A percentile compares a stretch with the other conserved stretches of the same genome.
These are phyloP conservation scores for Beauveria scarabaeidicola DNA, from an alignment of 2,329 filamentous ascomycete genomes.

Conservation along the genomic window DNA sequence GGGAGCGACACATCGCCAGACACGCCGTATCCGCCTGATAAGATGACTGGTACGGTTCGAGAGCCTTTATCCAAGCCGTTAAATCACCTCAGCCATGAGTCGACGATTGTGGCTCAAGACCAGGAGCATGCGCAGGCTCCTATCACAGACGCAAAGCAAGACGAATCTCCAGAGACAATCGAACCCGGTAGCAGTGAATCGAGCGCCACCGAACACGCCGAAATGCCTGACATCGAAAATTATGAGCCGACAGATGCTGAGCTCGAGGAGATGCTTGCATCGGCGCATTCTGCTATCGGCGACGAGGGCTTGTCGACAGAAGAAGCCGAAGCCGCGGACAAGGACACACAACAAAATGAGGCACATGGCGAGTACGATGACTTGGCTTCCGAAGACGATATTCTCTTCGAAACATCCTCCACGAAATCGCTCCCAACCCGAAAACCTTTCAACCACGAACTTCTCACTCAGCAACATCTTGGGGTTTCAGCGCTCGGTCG, in stretches of 20 bases:
- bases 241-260: slow-evolving; percentile 8
- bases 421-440: not conserved
- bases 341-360: not conserved
- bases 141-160: not conserved
- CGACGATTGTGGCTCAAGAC: not conserved
- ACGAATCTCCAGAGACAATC: not conserved
- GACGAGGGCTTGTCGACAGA: not conserved
- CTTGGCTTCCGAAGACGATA: slow-evolving; percentile 6
- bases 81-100: not conserved
- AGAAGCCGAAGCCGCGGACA: not conserved
- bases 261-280: not conserved
- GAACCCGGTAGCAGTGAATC: not conserved
- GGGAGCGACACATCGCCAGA: not conserved
- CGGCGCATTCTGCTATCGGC: not conserved
- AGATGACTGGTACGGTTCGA: slow-evolving; percentile 20
- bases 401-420: not conserved
- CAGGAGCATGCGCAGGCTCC: not conserved
- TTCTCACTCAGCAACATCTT: slow-evolving; percentile 23
- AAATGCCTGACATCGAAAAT: slow-evolving; percentile 5
- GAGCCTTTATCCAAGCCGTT: not conserved
- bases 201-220: not conserved
- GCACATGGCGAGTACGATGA: slow-evolving; percentile 1
- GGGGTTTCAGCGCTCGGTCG: slow-evolving; percentile 26
- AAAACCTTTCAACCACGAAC: slow-evolving; percentile 16
- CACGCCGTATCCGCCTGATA: slow-evolving; percentile 15